Percentiles rank a stretch among this genome's conserved stretches.
Evolutionary conservation across 2,329 filamentous ascomycete species (phyloP).

Genomic region (Penicillium sp.): DNA sequence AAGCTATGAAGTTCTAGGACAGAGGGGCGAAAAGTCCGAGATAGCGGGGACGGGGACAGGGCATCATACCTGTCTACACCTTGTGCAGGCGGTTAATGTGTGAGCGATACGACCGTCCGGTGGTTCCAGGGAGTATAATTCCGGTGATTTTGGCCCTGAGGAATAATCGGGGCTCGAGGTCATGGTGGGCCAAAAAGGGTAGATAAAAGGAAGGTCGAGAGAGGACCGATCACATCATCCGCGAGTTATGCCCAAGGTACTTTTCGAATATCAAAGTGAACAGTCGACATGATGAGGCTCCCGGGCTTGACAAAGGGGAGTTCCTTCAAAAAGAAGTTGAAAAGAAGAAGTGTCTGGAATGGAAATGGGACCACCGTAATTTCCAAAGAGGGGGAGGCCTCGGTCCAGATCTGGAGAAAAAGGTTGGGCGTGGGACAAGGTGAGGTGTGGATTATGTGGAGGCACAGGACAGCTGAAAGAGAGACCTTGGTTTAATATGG

Average conservation of each 20-base stretch:
- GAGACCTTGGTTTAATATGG: background rate
- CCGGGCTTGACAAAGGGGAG: background rate
- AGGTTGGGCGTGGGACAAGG: constrained; percentile 1
- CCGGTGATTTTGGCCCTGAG: constrained; percentile 23
- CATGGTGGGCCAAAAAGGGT: constrained; percentile 19
- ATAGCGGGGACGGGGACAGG: constrained; percentile 1
- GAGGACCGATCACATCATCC: constrained; percentile 16
- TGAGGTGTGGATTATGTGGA: background rate
- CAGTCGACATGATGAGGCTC: constrained; percentile 21
- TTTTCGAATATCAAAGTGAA: constrained; percentile 7
- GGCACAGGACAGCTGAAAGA: constrained; percentile 9
- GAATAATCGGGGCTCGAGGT: constrained; percentile 20
- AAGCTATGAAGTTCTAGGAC: background rate
- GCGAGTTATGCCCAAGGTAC: constrained; percentile 10
- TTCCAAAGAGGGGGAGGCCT: constrained; percentile 6
- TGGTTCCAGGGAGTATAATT: constrained; percentile 25
- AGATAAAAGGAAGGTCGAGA: constrained; percentile 8
- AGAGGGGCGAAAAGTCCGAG: background rate
- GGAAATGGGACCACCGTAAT: constrained; percentile 3
- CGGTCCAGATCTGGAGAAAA: constrained; percentile 24
- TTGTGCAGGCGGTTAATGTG: constrained; percentile 50
- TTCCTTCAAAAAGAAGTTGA: background rate
- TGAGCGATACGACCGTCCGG: constrained; percentile 45
- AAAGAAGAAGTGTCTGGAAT: background rate
- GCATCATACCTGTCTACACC: constrained; percentile 49